A percentile compares a stretch with the other conserved stretches of the same genome.
phyloP scores from a whole-genome alignment of 345 rosid genomes.

The Cardiospermum halicacabum region DNA sequence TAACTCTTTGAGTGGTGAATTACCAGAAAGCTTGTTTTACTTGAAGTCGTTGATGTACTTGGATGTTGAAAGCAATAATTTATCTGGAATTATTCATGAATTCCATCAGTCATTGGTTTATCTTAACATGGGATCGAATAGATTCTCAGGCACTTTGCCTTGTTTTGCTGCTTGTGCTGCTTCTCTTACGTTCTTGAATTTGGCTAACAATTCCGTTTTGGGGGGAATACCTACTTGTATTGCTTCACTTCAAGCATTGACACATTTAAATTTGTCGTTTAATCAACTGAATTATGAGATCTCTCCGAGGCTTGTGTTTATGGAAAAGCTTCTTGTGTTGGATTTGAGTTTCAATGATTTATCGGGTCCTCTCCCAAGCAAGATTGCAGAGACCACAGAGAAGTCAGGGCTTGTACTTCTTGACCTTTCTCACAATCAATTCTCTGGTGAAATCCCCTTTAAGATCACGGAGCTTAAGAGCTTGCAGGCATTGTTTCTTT shows the following conservation, averaged over 20 bases:
- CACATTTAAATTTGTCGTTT: constrained; percentile 60
- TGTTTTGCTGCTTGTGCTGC: constrained; percentile 60
- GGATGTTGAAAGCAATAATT: constrained; percentile 57
- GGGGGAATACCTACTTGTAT: constrained; percentile 95
- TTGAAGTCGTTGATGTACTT: constrained; percentile 52
- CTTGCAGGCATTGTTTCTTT: constrained; percentile 80
- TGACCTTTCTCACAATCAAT: constrained; percentile 70
- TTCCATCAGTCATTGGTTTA: constrained; percentile 55
- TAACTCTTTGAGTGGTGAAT: constrained; percentile 58
- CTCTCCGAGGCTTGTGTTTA: constrained; percentile 67
- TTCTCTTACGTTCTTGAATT: constrained; percentile 49
- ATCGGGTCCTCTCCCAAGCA: constrained; percentile 60
- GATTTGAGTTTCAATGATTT: constrained; percentile 81
- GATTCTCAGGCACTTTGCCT: constrained; percentile 73
- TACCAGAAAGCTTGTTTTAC: constrained; percentile 52
- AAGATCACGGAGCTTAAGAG: constrained; percentile 72
- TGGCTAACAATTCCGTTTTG: constrained; percentile 57
- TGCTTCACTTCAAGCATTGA: constrained; percentile 48
- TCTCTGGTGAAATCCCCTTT: constrained; percentile 67
- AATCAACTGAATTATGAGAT: constrained; percentile 60
- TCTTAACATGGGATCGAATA: constrained; percentile 70
- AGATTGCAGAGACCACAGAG: constrained; percentile 59
- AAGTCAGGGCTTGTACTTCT: constrained; percentile 76
- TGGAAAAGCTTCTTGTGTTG: constrained; percentile 64
- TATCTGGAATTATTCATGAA: constrained; percentile 56